These are phyloP conservation scores for Neolentinus lepideus DNA, from an alignment of 1,284 basidiomycete species.

Conservation along the genomic window DNA sequence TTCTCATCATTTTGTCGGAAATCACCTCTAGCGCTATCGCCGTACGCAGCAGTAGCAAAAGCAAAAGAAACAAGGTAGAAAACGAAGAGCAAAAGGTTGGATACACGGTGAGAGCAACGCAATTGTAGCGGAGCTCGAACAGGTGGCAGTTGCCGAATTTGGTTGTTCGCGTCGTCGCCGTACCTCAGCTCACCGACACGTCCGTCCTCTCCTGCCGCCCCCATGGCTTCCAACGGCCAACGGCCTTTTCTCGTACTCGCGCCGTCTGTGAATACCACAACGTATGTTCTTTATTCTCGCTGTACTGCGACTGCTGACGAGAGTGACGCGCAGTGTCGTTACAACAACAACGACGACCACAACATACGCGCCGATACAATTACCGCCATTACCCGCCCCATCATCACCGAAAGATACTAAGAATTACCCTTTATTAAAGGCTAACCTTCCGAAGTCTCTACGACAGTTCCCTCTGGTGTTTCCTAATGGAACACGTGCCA, in stretches of 20 bases:
- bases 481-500: constrained; percentile 70
- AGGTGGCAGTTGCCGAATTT: neutral
- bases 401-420: constrained; percentile 70
- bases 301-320: constrained; percentile 18
- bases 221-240: constrained; percentile 43
- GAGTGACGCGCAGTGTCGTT: constrained; percentile 51
- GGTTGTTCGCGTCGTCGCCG: constrained; percentile 4
- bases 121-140: neutral
- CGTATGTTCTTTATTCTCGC: constrained; percentile 32
- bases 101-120: neutral
- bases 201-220: constrained; percentile 12
- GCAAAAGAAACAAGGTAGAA: too few species aligned
- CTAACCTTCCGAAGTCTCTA: constrained; percentile 59
- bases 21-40: too few species aligned
- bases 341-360: constrained; percentile 83
- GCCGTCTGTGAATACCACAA: constrained; percentile 73
- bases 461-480: constrained; percentile 71
- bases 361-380: constrained; percentile 72
- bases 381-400: constrained; percentile 63
- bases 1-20: too few species aligned
- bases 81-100: too few species aligned
- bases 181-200: constrained; percentile 3
- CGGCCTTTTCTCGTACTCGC: constrained; percentile 61
- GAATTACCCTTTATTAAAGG: constrained; percentile 67
- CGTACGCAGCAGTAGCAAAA: too few species aligned